These are phyloP conservation scores for Phytophthora idaei DNA, from an alignment of 352 stramenopile genomes.

Conservation along the genomic window DNA sequence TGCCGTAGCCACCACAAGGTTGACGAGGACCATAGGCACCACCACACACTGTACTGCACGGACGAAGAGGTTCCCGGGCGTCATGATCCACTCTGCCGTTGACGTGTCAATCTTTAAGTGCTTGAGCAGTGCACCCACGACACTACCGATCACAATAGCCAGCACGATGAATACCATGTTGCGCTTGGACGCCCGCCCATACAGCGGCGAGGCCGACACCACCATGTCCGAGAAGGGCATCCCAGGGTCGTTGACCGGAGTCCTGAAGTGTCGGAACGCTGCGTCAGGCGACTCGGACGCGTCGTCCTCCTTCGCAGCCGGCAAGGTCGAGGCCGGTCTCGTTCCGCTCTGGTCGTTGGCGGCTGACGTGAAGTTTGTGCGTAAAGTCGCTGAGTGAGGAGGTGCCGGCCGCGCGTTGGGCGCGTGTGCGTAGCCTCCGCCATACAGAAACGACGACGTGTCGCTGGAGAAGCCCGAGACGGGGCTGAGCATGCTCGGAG, in stretches of 20 bases:
- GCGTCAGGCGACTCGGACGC: conserved; percentile 45
- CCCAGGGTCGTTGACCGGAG: conserved; percentile 34
- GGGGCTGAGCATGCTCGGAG: conserved; percentile 43
- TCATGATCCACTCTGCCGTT: conserved; percentile 66
- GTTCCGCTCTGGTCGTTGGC: conserved; percentile 19
- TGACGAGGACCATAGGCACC: conserved; percentile 81
- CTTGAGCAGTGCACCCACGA: conserved; percentile 57
- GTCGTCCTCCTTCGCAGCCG: conserved; percentile 21
- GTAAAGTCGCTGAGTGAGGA: conserved; percentile 55
- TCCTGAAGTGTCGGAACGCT: conserved; percentile 63
- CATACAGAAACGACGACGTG: conserved; percentile 42
- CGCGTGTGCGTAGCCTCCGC: conserved; percentile 28
- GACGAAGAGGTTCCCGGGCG: conserved; percentile 75
- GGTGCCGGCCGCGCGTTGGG: conserved; percentile 42
- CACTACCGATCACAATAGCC: conserved; percentile 49
- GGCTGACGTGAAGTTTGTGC: conserved; percentile 71
- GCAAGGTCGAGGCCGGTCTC: conserved; percentile 18
- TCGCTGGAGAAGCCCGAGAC: conserved; percentile 48
- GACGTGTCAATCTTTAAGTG: conserved; percentile 51
- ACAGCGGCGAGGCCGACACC: conserved; percentile 39
- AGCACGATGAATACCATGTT: conserved; percentile 59
- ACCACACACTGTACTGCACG: conserved; percentile 81
- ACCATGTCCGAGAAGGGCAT: conserved; percentile 38
- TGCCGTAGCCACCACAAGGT: conserved; percentile 69
- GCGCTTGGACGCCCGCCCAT: conserved; percentile 42